These are phyloP conservation scores for Jamesozyma jinghongensis DNA, from an alignment of 805 yeast genomes.

Conservation along the genomic window DNA sequence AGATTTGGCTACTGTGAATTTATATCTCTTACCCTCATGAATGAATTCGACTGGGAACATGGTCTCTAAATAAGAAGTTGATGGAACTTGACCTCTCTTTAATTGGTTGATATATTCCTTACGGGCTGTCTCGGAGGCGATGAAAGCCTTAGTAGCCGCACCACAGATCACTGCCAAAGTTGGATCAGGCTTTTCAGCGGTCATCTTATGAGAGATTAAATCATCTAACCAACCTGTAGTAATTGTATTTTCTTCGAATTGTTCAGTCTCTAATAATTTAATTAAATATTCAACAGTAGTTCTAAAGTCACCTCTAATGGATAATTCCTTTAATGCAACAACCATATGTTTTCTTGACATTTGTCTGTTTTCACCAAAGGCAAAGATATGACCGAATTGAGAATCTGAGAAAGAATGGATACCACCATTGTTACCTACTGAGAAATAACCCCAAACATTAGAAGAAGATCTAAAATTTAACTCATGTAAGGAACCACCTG, in stretches of 20 bases:
- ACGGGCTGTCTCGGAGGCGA: conserved; percentile 62
- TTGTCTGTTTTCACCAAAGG: conserved; percentile 97
- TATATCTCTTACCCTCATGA: conserved; percentile 86
- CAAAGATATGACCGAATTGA: conserved; percentile 97
- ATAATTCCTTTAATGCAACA: conserved; percentile 91
- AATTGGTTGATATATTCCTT: conserved; percentile 64
- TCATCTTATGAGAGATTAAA: conserved; percentile 81
- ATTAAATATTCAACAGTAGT: conserved; percentile 96
- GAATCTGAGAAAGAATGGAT: conserved; percentile 98
- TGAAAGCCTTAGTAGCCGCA: conserved; percentile 92
- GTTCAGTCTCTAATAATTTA: conserved; percentile 91
- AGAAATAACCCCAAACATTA: conserved; percentile 99
- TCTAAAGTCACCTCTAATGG: conserved; percentile 96
- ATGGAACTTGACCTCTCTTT: conserved; percentile 93
- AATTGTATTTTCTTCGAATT: conserved; percentile 89
- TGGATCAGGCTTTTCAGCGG: conserved; percentile 95
- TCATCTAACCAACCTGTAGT: conserved; percentile 99
- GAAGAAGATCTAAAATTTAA: conserved; percentile 94
- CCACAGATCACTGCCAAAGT: conserved; percentile 90
- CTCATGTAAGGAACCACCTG: conserved; percentile 94
- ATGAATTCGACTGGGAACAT: conserved; percentile 91
- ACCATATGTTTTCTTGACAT: conserved; percentile 99
- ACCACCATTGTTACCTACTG: conserved; percentile 92
- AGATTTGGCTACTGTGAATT: conserved; percentile 92
- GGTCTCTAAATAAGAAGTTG: conserved; percentile 71